Evolutionary conservation across 768 basidiomycete genomes (phyloP).

Genomic region (Suillus tomentosus): DNA sequence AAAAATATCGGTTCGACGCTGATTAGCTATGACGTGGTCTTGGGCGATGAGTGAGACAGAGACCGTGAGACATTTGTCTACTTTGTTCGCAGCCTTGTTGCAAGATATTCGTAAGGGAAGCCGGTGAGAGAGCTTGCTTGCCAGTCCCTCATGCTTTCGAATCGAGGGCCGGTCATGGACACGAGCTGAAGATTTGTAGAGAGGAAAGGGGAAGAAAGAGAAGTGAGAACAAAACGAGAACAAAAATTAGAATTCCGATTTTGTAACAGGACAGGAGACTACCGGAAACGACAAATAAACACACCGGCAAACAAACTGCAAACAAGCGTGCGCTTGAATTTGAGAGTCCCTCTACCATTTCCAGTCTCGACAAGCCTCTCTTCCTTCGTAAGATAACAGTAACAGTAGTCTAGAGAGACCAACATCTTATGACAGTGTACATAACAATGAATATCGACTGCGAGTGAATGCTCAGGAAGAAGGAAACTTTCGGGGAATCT

Average conservation of each 20-base stretch:
- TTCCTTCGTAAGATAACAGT: too few relatives aligned
- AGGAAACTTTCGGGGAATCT: neutral
- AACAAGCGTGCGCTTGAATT: too few relatives aligned
- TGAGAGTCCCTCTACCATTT: too few relatives aligned
- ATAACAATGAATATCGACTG: neutral
- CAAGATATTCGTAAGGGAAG: conserved; percentile 4
- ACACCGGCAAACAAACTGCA: neutral
- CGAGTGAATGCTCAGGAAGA: neutral
- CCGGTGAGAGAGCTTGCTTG: neutral
- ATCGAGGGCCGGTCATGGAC: neutral
- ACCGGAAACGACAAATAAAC: neutral
- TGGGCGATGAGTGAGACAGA: neutral
- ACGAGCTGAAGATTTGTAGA: neutral
- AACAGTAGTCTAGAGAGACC: neutral
- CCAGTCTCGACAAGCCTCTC: too few relatives aligned
- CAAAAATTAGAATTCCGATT: neutral
- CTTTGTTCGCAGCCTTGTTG: conserved; percentile 2
- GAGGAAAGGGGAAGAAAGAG: neutral
- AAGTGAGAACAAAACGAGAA: neutral
- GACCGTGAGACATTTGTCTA: conserved; percentile 8
- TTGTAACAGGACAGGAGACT: neutral
- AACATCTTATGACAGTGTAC: neutral
- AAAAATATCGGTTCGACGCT: neutral
- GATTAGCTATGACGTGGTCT: neutral
- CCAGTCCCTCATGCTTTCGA: conserved; percentile 11